Conservation (phyloP, 441 rosid species). For the Syzygium malaccense region DNA sequence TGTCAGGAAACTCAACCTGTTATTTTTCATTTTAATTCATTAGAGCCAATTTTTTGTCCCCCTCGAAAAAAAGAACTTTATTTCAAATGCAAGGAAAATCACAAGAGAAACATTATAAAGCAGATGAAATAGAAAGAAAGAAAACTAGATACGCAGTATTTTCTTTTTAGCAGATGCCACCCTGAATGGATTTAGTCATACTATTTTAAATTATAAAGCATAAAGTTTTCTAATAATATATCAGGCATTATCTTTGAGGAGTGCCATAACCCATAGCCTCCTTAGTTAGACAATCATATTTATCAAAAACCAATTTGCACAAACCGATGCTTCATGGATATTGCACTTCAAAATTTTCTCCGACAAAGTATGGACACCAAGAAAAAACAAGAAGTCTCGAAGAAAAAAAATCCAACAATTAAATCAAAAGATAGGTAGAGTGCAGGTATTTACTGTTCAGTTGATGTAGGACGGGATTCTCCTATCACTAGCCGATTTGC, state of each 20-base stretch:
- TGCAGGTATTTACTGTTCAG: background rate
- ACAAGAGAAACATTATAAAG: no score
- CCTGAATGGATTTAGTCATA: background rate
- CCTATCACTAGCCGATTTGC: background rate
- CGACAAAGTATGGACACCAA: background rate
- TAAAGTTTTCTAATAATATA: no score
- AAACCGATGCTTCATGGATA: background rate
- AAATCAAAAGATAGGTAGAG: background rate
- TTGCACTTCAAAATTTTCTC: background rate
- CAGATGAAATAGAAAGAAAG: background rate
- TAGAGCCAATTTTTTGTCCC: accelerated
- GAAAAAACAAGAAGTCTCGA: no score
- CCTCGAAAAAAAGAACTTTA: no score
- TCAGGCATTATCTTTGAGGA: no score
- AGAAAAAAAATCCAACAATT: no score
- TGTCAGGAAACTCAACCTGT: background rate
- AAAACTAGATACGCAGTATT: background rate
- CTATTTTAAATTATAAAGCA: background rate
- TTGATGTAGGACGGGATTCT: background rate
- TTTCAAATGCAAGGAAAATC: background rate
- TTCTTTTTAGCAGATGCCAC: background rate
- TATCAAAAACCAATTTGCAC: background rate
- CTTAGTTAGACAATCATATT: no score
- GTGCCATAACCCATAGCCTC: no score
- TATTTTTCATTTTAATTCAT: no score